Evolutionary conservation across 2,329 filamentous ascomycete genomes (phyloP).

Genomic region (Phaeosphaeria sp.): DNA sequence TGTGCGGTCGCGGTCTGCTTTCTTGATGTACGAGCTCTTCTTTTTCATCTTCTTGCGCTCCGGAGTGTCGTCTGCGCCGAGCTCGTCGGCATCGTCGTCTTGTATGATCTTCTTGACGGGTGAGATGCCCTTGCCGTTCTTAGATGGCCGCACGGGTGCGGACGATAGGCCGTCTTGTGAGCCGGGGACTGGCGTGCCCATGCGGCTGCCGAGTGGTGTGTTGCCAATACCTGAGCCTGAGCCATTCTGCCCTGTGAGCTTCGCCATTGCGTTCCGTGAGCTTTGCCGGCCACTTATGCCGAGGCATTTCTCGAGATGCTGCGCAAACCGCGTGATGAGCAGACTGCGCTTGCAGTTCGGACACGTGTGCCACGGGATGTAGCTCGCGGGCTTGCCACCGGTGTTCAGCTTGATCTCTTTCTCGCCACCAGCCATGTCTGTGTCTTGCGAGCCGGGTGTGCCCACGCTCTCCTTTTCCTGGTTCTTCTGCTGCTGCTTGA

Average conservation of each 20-base stretch:
- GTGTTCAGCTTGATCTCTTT: slow-evolving; percentile 58
- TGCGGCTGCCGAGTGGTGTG: slow-evolving; percentile 52
- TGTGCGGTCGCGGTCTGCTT: slow-evolving; percentile 45
- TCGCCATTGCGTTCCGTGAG: slow-evolving; percentile 58
- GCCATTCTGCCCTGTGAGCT: slow-evolving; percentile 48
- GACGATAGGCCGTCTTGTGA: slow-evolving; percentile 27
- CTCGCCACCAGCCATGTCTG: slow-evolving; percentile 44
- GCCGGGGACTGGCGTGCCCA: slow-evolving; percentile 51
- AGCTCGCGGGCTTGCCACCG: slow-evolving; percentile 53
- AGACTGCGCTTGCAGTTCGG: slow-evolving; percentile 68
- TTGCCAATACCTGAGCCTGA: slow-evolving; percentile 49
- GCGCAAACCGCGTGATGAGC: slow-evolving; percentile 66
- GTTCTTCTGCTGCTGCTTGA: slow-evolving; percentile 51
- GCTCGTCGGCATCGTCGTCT: slow-evolving; percentile 37
- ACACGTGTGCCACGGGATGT: slow-evolving; percentile 63
- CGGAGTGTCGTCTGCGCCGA: slow-evolving; percentile 51
- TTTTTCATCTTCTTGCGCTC: slow-evolving; percentile 58
- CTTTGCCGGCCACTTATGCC: slow-evolving; percentile 63
- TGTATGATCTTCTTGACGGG: slow-evolving; percentile 39
- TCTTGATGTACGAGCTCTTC: slow-evolving; percentile 52
- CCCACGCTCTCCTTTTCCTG: slow-evolving; percentile 53
- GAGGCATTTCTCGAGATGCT: slow-evolving; percentile 68
- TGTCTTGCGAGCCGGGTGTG: slow-evolving; percentile 55
- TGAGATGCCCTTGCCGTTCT: slow-evolving; percentile 42
- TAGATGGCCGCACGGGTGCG: slow-evolving; percentile 27